Evolutionary conservation across 2,329 filamentous ascomycete species (phyloP).

Genomic region (Neoscytalidium dimidiatum): DNA sequence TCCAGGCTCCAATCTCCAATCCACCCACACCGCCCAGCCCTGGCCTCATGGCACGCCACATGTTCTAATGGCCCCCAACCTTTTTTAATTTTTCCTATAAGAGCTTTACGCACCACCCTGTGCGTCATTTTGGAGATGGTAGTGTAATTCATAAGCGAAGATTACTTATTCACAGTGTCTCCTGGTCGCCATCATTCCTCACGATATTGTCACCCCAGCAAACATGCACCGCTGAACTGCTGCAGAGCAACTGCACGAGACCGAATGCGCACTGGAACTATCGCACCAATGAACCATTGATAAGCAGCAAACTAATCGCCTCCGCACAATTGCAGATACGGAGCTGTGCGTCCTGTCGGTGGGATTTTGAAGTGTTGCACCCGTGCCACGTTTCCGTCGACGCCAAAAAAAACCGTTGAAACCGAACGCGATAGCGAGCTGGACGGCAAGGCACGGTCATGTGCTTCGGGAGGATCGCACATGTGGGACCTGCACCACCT

Average conservation of each 20-base stretch:
- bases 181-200: no score
- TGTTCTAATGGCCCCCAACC: neutral
- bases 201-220: no score
- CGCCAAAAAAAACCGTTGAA: neutral
- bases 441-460: conserved; percentile 2
- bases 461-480: conserved; percentile 4
- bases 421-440: conserved; percentile 11
- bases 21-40: neutral
- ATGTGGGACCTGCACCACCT: neutral
- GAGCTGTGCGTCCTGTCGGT: neutral
- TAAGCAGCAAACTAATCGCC: neutral
- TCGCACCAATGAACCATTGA: neutral
- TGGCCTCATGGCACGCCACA: neutral
- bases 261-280: no score
- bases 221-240: no score
- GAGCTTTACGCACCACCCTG: neutral
- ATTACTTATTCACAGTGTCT: no score
- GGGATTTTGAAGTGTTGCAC: neutral
- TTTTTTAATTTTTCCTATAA: neutral
- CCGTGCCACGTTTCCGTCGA: neutral
- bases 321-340: neutral
- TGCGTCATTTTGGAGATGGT: neutral
- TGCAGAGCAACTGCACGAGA: no score
- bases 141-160: no score
- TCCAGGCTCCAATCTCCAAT: neutral